A percentile compares a stretch with the other conserved stretches of the same genome.
These are phyloP conservation scores for Cutaneotrichosporon sp. DNA, from an alignment of 1,284 basidiomycete species.

Conservation along the genomic window DNA sequence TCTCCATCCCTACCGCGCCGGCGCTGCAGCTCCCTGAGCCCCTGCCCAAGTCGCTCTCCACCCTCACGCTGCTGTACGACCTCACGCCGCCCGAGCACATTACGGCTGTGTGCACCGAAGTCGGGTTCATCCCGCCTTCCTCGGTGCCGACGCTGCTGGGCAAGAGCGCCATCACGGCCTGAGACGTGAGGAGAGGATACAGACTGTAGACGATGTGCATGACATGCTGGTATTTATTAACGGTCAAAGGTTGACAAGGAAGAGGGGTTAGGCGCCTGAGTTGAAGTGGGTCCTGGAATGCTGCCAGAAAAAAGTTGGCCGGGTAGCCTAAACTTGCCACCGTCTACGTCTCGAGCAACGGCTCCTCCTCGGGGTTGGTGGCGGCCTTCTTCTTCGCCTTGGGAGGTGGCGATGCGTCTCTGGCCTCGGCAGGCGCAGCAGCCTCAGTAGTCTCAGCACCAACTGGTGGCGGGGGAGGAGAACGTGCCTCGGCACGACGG, in stretches of 20 bases:
- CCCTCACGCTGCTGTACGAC: conserved; percentile 84
- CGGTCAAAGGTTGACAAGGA: not conserved
- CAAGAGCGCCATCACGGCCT: conserved; percentile 25
- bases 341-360: not conserved
- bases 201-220: conserved; percentile 6
- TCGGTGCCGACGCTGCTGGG: conserved; percentile 56
- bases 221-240: conserved; percentile 6
- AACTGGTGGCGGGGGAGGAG: not conserved
- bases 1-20: conserved; percentile 30
- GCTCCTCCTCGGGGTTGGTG: not conserved
- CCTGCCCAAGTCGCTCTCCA: conserved; percentile 57
- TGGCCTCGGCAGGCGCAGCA: not conserved
- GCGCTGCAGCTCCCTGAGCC: conserved; percentile 21
- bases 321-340: no score
- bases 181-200: not conserved
- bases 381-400: conserved; percentile 2
- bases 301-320: no score
- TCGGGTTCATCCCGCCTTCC: conserved; percentile 79
- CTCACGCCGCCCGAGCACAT: conserved; percentile 84
- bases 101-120: conserved; percentile 91
- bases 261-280: not conserved
- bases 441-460: not conserved
- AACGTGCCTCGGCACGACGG: not conserved
- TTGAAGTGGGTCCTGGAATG: not conserved
- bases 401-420: not conserved